These are phyloP conservation scores for Neurospora tetrasperma DNA, from an alignment of 495 filamentous ascomycete species.

Conservation along the genomic window DNA sequence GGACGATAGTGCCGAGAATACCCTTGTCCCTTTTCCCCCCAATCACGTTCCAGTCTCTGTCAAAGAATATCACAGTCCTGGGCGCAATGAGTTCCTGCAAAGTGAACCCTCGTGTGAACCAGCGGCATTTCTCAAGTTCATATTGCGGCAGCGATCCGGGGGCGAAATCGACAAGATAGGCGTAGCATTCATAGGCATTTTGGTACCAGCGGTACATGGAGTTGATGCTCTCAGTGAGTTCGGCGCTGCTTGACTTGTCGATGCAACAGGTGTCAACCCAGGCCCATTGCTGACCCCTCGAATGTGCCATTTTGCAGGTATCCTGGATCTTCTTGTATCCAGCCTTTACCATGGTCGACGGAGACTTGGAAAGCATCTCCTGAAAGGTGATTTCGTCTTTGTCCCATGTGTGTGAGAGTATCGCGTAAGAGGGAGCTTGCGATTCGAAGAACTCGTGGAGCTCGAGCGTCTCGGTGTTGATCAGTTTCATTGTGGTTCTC, in stretches of 20 bases:
- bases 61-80: conserved; percentile 18
- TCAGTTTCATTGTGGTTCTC: not conserved
- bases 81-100: conserved; percentile 34
- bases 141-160: not conserved
- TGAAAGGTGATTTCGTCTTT: conserved; percentile 4
- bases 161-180: conserved; percentile 13
- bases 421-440: not conserved
- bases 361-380: not conserved
- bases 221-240: conserved; percentile 36
- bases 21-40: not conserved
- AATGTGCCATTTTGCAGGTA: conserved; percentile 22
- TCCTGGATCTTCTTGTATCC: conserved; percentile 15
- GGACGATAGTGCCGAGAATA: not conserved
- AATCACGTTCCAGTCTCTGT: not conserved
- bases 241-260: conserved; percentile 36
- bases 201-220: conserved; percentile 39
- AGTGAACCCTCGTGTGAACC: conserved; percentile 29
- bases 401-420: conserved; percentile 10
- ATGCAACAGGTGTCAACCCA: conserved; percentile 42
- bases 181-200: conserved; percentile 23
- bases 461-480: conserved; percentile 2
- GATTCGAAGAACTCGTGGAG: not conserved
- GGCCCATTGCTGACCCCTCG: conserved; percentile 18
- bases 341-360: not conserved
- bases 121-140: conserved; percentile 9